These are phyloP conservation scores for Rhizopogon rudus DNA, from an alignment of 768 basidiomycete genomes.

Conservation along the genomic window DNA sequence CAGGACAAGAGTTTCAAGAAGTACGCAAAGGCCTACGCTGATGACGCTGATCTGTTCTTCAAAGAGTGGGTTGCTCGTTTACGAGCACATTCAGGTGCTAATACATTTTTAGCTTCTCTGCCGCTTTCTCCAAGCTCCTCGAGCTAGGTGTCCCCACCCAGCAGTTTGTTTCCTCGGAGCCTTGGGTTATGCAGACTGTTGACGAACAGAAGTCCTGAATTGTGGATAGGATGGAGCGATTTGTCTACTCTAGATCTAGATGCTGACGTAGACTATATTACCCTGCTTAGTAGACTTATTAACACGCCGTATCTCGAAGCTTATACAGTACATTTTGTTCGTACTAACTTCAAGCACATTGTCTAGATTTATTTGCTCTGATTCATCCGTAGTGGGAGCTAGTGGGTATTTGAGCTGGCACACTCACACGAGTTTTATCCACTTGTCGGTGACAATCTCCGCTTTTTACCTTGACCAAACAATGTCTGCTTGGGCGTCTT, in stretches of 20 bases:
- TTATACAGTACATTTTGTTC: not conserved
- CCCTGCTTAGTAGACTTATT: not conserved
- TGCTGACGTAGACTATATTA: not conserved
- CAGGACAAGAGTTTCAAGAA: constrained; percentile 94
- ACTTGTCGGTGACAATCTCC: not conserved
- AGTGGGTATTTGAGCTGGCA: too few species aligned
- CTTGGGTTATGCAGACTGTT: constrained; percentile 57
- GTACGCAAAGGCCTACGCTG: constrained; percentile 81
- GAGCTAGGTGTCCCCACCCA: constrained; percentile 88
- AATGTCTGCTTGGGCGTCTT: constrained; percentile 3
- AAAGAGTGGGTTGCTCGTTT: constrained; percentile 65
- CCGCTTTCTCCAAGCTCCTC: constrained; percentile 70
- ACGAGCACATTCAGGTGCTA: not conserved
- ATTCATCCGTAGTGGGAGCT: not conserved
- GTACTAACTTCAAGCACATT: not conserved
- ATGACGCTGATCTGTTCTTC: constrained; percentile 85
- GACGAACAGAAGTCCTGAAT: constrained; percentile 6
- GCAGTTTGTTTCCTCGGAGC: constrained; percentile 71
- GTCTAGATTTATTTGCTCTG: not conserved
- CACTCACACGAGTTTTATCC: not conserved
- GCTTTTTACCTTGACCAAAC: not conserved
- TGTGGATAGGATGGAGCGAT: not conserved
- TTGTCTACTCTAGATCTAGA: not conserved
- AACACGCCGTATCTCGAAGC: not conserved
- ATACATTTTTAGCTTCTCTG: constrained; percentile 66